Evolutionary conservation across 106 monocot genomes (phyloP).

Genomic region (Dactylorhiza incarnata): DNA sequence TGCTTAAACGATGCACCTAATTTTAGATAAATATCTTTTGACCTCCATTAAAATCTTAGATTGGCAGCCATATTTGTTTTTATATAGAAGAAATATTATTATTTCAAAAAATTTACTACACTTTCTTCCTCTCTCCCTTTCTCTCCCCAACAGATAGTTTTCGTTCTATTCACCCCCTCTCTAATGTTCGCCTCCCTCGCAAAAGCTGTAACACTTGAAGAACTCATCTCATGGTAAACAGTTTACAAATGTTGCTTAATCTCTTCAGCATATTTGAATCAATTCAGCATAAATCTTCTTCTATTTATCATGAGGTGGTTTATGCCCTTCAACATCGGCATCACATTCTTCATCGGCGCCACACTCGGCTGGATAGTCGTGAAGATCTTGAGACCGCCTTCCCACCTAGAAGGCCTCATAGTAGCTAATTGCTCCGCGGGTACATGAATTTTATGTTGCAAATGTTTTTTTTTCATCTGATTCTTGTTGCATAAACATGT

Average conservation of each 20-base stretch:
- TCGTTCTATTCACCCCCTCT: slow-evolving; percentile 32
- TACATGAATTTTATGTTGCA: slow-evolving; percentile 3
- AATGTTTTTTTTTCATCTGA: not conserved
- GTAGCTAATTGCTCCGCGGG: slow-evolving; percentile 47
- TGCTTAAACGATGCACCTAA: no score
- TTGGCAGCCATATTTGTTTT: no score
- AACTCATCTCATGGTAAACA: slow-evolving; percentile 42
- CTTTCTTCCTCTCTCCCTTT: no score
- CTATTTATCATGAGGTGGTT: slow-evolving; percentile 53
- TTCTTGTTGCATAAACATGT: not conserved
- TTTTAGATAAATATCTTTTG: no score
- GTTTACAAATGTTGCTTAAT: not conserved
- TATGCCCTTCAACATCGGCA: slow-evolving; percentile 69
- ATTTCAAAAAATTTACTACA: no score
- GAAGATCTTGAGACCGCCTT: slow-evolving; percentile 44
- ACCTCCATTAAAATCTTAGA: no score
- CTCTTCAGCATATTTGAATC: not conserved
- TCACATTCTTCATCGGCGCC: slow-evolving; percentile 50
- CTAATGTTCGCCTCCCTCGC: slow-evolving; percentile 35
- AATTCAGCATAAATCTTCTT: not conserved
- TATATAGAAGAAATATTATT: no score
- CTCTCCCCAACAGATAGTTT: slow-evolving; percentile 25
- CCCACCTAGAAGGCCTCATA: slow-evolving; percentile 41
- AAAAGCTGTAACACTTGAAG: slow-evolving; percentile 37
- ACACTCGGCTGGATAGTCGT: slow-evolving; percentile 49